These are phyloP conservation scores for Rhodosporidiobolus sp. DNA, from an alignment of 768 basidiomycete species.

Conservation along the genomic window DNA sequence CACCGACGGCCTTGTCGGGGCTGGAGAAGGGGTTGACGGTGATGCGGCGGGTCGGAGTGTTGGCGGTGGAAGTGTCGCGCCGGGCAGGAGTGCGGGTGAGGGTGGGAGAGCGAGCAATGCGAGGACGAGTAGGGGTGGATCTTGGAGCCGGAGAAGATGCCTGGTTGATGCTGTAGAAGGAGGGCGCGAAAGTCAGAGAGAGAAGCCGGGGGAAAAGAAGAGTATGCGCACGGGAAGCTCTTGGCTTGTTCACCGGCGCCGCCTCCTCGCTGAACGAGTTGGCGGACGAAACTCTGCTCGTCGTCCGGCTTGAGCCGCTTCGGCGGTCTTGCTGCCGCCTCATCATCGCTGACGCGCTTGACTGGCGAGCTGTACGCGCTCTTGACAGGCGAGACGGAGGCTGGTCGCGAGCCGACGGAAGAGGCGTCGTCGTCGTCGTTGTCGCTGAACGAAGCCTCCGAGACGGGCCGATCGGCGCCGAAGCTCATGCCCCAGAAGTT, in stretches of 20 bases:
- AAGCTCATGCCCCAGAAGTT: constrained; percentile 38
- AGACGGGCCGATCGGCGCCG: constrained; percentile 4
- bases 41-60: not conserved
- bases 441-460: not conserved
- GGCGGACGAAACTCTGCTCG: not conserved
- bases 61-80: not conserved
- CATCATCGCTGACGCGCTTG: not conserved
- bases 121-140: not conserved
- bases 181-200: not conserved
- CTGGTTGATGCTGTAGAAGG: not conserved
- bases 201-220: not conserved
- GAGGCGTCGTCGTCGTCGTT: not conserved
- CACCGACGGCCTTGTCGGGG: constrained; percentile 12
- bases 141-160: not conserved
- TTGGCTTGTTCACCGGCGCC: not conserved
- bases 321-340: not conserved
- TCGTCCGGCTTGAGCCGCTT: not conserved
- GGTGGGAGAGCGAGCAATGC: not conserved
- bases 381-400: constrained; percentile 9
- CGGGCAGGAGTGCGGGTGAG: too few relatives aligned
- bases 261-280: not conserved
- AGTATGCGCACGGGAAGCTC: not conserved
- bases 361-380: not conserved
- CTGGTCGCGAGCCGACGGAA: not conserved
- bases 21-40: constrained; percentile 30